Conservation (phyloP, 1,284 basidiomycete species). For the Rhodotorula sp. region DNA sequence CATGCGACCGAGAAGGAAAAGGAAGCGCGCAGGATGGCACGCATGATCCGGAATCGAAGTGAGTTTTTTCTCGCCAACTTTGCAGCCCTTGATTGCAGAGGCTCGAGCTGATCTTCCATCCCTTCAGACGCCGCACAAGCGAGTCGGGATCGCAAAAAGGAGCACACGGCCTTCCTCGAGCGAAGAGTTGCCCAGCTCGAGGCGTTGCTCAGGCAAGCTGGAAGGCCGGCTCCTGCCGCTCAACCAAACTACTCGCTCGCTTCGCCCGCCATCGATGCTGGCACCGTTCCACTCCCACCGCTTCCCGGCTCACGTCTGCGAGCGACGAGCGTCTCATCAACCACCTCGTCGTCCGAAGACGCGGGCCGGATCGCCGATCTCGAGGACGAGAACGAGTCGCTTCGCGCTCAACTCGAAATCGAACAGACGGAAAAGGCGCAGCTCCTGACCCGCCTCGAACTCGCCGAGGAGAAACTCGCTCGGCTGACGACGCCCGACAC, state of each 20-base stretch:
- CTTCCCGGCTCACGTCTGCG: slow-evolving; percentile 1
- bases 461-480: slow-evolving; percentile 17
- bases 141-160: slow-evolving; percentile 40
- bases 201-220: slow-evolving; percentile 9
- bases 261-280: not conserved
- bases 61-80: not conserved
- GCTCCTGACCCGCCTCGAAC: slow-evolving; percentile 26
- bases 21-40: slow-evolving; percentile 26
- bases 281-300: not conserved
- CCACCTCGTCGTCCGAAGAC: slow-evolving; percentile 6
- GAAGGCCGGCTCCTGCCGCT: not conserved
- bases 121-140: slow-evolving; percentile 38
- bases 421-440: slow-evolving; percentile 24
- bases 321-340: not conserved
- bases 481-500: slow-evolving; percentile 5
- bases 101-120: too few relatives aligned
- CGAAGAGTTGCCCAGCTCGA: slow-evolving; percentile 33
- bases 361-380: slow-evolving; percentile 20
- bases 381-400: slow-evolving; percentile 35
- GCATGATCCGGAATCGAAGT: slow-evolving; percentile 38
- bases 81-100: not conserved
- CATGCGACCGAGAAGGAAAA: slow-evolving; percentile 24
- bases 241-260: not conserved
- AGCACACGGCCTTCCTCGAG: slow-evolving; percentile 32
- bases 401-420: slow-evolving; percentile 30